Evolutionary conservation across 2,329 filamentous ascomycete species (phyloP), one percentile per base, ranked within the genome.

Genomic region (Fusarium napiforme): DNA sequence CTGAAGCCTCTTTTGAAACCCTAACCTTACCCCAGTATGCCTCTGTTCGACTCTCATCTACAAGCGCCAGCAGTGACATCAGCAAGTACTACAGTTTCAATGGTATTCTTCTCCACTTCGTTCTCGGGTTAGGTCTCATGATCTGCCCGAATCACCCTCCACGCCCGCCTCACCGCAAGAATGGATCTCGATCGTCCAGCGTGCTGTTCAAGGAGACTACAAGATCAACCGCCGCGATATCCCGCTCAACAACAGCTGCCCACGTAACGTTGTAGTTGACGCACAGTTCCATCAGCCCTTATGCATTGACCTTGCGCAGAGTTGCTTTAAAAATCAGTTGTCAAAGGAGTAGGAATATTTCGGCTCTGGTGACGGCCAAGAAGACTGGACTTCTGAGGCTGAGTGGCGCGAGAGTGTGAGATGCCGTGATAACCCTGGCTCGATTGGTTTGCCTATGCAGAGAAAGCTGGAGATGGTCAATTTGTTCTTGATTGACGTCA

Each of bases 401-500:
- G 5, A 47, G 26, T 47, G 26, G 19, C 0, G 18, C 9, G 26
- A 47, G 19, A 47, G 45, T 9, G 19, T 47, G 26, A 28, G 45
- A 21, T 47, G 12, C 4, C 14, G 4, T 3, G 18, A 47, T 28
- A 47, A 21, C 3, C 19, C 45, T 21, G 18, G 26, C 26, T 47
- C 12, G 8, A 21, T 28, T 0, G 19, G 2, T 0, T 6, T 21
- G 26, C 9, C 45, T 2, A 15, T 46, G 12, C 8, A 46, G 2
- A 28, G 18, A 1, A 46, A 28, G 43, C 18, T 46, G 4, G 12
- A 28, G 8, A 28, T 2, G 26, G 8, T 28, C 23, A 46, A 21
- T 2, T 18, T 11, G 0, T 0, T 28, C 4, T 18, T 12, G 18
- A 46, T 46, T 1, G 23, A 21, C 0, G 8, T 46, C 0, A 46